Conservation (phyloP, 208 protist species). For the Polymyxa betae region DNA sequence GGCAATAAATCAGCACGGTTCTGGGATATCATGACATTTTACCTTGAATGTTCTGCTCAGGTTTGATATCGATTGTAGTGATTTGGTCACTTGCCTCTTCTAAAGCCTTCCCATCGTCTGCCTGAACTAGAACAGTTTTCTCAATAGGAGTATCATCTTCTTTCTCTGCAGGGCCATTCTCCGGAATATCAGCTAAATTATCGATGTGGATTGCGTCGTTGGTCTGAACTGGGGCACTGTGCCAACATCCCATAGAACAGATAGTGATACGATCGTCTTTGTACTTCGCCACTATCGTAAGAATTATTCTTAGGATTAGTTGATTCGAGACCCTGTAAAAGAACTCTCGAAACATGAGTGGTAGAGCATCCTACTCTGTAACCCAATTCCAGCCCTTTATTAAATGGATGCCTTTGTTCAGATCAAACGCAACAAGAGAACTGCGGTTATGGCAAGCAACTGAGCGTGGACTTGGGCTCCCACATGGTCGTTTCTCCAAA, state of each 20-base stretch:
- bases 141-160: not conserved
- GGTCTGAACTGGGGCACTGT: not conserved
- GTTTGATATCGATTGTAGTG: not conserved
- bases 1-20: not conserved
- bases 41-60: not conserved
- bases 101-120: not conserved
- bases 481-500: no score
- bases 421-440: no score
- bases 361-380: no score
- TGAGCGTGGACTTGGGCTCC: no score
- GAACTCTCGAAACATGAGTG: no score
- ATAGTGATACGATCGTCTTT: no score
- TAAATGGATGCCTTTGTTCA: no score
- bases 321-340: no score
- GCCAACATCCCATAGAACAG: not conserved
- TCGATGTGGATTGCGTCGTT: conserved; percentile 28
- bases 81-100: not conserved
- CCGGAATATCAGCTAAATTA: not conserved
- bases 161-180: not conserved
- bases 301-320: no score
- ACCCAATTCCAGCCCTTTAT: no score
- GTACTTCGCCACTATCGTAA: no score
- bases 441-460: no score
- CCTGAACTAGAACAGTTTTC: not conserved
- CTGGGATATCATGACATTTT: not conserved